Base-by-base conservation (phyloP, 2,329 filamentous ascomycete species). In the Scolecobasidium constrictum region DNA sequence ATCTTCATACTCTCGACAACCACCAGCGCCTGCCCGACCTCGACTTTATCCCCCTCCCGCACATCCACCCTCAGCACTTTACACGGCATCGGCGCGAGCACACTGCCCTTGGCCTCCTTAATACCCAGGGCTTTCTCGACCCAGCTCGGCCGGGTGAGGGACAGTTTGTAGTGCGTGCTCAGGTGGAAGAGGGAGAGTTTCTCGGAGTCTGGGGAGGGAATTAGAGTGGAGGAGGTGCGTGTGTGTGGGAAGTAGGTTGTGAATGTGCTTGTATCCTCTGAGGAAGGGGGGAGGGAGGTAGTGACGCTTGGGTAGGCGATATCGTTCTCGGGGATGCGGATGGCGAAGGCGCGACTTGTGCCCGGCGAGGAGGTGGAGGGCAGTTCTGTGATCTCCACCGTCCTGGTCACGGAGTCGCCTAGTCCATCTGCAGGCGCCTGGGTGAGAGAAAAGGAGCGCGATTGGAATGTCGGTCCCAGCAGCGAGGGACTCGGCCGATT, bases 31-130 rank as follows among this genome's bases (percentile, higher is more conserved):
- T 90, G 79, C 36, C 90, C 88, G 66, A 90, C 93, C 57, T 79
- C 78, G 13, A 98, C 92, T 37, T 63, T 65, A 49, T 94, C 78
- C 0, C 92, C 92, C 52, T 86, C 86, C 20, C 72, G 65, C 0
- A 95, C 86, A 61, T 94, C 85, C 38, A 95, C 92, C 50, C 86
- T 78, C 48, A 98, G 66, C 19, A 98, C 82, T 66, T 96, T 96
- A 65, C 92, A 96, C 2, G 92, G 92, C 92, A 98, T 98, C 0
- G 92, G 92, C 17, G 92, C 86, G 18, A 85, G 72, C 2, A 96
- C 86, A 42, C 83, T 92, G 46, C 90, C 88, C 5, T 79, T 72
- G 1, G 75, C 73, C 55, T 94, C 86, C 59, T 86, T 88, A 48
- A 84, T 66, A 0, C 90, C 88, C 5, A 95, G 69, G 0, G 86